Base-by-base conservation (phyloP, 2,329 filamentous ascomycete species). In the Thielaviopsis ethacetica region DNA sequence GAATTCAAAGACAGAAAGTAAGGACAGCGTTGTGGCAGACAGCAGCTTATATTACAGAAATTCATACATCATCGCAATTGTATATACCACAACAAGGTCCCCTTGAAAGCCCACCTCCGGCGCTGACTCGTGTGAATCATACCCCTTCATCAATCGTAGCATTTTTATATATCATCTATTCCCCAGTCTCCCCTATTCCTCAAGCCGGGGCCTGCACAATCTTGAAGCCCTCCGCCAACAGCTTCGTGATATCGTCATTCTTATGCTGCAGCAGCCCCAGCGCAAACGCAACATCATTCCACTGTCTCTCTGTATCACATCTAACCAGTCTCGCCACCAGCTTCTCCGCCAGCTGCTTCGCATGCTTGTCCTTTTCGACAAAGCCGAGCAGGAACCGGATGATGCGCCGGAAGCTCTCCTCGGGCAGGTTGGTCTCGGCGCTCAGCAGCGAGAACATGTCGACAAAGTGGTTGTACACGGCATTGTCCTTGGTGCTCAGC, bases 361-460 rank as follows among this genome's bases (percentile, higher is more conserved):
- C 91, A 68, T 98, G 93, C 75, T 96, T 96, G 71, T 98, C 93
- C 91, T 97, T 98, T 68, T 98, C 93, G 63, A 98, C 90, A 70
- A 98, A 98, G 1, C 90, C 89, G 62, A 94, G 83, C 68, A 98
- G 72, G 72, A 98, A 98, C 68, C 89, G 90, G 63, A 98, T 79
- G 61, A 98, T 91, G 62, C 87, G 80, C 69, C 81, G 84, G 72
- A 98, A 85, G 24, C 86, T 82, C 65, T 95, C 89, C 69, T 96
- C 91, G 10, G 89, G 84, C 64, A 98, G 76, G 30, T 77, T 81
- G 57, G 81, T 80, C 65, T 94, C 91, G 0, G 90, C 86, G 60
- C 88, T 93, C 53, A 98, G 76, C 63, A 97, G 74, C 67, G 87
- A 91, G 71, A 98, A 98, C 88, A 98, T 97, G 69, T 98, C 93